phyloP scores from a whole-genome alignment of 2,329 filamentous ascomycete genomes.

The Curvularia hawaiiensis region DNA sequence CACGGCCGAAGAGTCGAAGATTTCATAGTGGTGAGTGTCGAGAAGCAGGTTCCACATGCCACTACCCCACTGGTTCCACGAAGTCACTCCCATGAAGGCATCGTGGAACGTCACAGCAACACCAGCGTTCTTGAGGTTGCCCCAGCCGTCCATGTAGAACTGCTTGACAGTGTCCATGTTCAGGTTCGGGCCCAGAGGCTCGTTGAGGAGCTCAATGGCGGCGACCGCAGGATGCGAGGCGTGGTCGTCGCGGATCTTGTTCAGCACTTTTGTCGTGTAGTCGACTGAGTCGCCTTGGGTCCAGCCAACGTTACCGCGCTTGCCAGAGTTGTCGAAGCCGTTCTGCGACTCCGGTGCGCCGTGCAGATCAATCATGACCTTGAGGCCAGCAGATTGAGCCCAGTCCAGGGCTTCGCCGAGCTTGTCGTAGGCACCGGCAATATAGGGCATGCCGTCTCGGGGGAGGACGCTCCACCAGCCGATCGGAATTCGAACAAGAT shows the following conservation, averaged over 20 bases:
- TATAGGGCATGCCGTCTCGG: constrained; percentile 61
- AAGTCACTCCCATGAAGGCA: constrained; percentile 52
- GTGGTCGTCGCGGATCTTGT: constrained; percentile 54
- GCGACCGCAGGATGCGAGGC: constrained; percentile 53
- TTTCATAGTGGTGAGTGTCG: constrained; percentile 57
- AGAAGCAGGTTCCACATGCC: constrained; percentile 53
- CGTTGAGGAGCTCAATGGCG: constrained; percentile 55
- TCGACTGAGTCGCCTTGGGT: constrained; percentile 50
- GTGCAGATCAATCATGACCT: constrained; percentile 71
- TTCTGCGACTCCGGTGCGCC: constrained; percentile 69
- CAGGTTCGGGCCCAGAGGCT: constrained; percentile 51
- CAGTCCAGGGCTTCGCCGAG: constrained; percentile 64
- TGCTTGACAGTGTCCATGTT: constrained; percentile 52
- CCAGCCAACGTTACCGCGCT: constrained; percentile 53
- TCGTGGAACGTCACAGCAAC: constrained; percentile 55
- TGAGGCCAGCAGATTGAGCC: constrained; percentile 63
- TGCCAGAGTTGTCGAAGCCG: constrained; percentile 70
- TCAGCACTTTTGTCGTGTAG: constrained; percentile 51
- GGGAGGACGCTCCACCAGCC: constrained; percentile 68
- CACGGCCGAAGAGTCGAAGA: constrained; percentile 50
- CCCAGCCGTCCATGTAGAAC: constrained; percentile 57
- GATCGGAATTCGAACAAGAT: constrained; percentile 68
- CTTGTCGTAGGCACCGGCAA: constrained; percentile 64
- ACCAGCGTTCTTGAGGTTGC: constrained; percentile 49
- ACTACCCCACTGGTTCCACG: constrained; percentile 52